Evolutionary conservation across 164 flowering plant genomes (phyloP).

Genomic region (Aristolochia californica): DNA sequence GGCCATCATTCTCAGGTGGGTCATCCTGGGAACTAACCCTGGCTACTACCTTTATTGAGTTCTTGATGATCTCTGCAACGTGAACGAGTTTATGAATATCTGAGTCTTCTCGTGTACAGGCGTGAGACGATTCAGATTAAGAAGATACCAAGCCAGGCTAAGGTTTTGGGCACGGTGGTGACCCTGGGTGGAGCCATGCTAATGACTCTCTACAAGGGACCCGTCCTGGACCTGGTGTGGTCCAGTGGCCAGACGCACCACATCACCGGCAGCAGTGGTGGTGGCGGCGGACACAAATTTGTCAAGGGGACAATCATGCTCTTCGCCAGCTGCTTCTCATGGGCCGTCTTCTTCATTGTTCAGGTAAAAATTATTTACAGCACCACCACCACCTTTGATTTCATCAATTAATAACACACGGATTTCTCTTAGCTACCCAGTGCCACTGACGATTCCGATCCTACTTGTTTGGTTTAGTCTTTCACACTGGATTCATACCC

Average conservation of each 20-base stretch:
- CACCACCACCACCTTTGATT: no score
- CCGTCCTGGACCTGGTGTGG: slow-evolving; percentile 34
- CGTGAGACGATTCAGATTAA: slow-evolving; percentile 58
- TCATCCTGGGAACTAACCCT: no score
- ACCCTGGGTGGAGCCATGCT: slow-evolving; percentile 71
- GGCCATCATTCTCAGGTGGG: slow-evolving; percentile 72
- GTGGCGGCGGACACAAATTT: slow-evolving; percentile 24
- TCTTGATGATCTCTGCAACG: not conserved
- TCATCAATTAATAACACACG: no score
- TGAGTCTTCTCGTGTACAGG: no score
- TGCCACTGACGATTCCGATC: no score
- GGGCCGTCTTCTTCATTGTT: slow-evolving; percentile 71
- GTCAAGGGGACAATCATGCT: slow-evolving; percentile 59
- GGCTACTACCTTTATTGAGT: no score
- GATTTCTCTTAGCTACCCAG: no score
- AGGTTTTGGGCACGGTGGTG: slow-evolving; percentile 63
- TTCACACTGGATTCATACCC: slow-evolving; percentile 66
- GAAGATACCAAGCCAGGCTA: slow-evolving; percentile 50
- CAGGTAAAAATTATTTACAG: slow-evolving; percentile 57
- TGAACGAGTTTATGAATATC: no score
- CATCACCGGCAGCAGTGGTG: slow-evolving; percentile 7
- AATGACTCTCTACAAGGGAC: slow-evolving; percentile 92
- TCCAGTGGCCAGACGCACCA: slow-evolving; percentile 15
- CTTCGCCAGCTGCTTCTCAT: slow-evolving; percentile 39
- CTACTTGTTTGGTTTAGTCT: no score